Evolutionary conservation across 495 filamentous ascomycete genomes (phyloP), one percentile per base, ranked within the genome.

Genomic region (Daldinia caldariorum): DNA sequence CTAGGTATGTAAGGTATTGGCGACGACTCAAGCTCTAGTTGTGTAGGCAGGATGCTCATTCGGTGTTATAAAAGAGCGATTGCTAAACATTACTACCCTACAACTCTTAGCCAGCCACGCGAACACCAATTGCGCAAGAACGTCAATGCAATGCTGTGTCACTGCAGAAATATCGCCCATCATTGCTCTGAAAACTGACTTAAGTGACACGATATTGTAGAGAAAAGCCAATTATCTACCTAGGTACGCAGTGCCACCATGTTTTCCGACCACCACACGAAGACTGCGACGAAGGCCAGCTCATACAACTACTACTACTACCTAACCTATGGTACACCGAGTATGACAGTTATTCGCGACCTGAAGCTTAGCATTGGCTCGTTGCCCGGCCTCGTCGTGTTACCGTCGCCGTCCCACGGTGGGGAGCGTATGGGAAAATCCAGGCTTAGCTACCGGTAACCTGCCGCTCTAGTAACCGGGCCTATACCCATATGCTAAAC

Each of bases 171-270:
- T 20, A 56, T 35, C 31, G 16, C 26, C 31, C 53, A 34, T 12
- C 14, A 56, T 37, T 6, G 9, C 7, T 1, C 26, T 32, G 22
- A 32, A 26, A 26, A 9, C 10, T 53, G 26, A 26, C 10, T 53
- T 9, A n/a, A 32, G 49, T 53, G 26, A 32, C 49, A 32, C 49
- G 22, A 32, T 53, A 55, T 61, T 66, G 45, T 43, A 66, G 41
- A 66, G 43, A 14, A 61, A 53, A 57, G 12, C 31, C 63, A 58
- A 63, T 63, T 55, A 22, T 56, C 39, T 22, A n/a, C n/a, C n/a
- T n/a, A n/a, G n/a, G n/a, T n/a, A 58, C 55, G 63, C 63, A 29
- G 69, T 64, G 59, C 63, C 20, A 71, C 69, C 54, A 29, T 56
- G 41, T 61, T 53, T 62, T 39, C 63, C 59, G 68, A 39, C 63